Conservation (phyloP, 2,329 filamentous ascomycete genomes). For the Paracoccidioides lutzii region DNA sequence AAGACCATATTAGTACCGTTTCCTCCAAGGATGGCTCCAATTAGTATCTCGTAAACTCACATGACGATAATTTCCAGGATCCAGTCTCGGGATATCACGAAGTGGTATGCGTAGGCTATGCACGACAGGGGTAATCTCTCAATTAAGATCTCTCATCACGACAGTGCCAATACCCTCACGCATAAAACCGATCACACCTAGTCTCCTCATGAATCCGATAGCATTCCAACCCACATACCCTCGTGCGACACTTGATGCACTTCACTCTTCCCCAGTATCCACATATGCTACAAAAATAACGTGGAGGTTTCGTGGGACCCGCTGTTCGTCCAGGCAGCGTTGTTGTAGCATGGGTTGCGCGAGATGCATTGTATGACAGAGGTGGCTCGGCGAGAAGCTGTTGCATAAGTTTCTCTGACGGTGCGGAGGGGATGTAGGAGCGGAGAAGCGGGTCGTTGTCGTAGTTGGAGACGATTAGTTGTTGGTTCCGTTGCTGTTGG, state of each 20-base stretch:
- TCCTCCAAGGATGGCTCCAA: neutral
- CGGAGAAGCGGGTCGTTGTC: slow-evolving; percentile 32
- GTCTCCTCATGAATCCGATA: slow-evolving; percentile 37
- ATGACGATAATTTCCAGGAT: neutral
- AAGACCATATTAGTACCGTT: neutral
- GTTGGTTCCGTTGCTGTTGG: slow-evolving; percentile 8
- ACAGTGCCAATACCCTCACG: neutral
- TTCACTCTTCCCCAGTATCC: slow-evolving; percentile 39
- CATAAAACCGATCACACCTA: slow-evolving; percentile 31
- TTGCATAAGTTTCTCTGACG: slow-evolving; percentile 35
- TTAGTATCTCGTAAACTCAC: neutral
- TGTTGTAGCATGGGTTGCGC: slow-evolving; percentile 31
- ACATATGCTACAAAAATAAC: slow-evolving; percentile 37
- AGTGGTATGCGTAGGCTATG: neutral
- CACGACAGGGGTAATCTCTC: neutral
- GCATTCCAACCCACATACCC: slow-evolving; percentile 37
- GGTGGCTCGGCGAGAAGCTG: slow-evolving; percentile 34
- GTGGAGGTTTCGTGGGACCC: slow-evolving; percentile 18
- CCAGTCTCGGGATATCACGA: neutral
- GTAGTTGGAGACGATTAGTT: slow-evolving; percentile 26
- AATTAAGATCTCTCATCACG: neutral
- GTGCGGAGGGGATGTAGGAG: slow-evolving; percentile 30
- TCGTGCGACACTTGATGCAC: slow-evolving; percentile 35
- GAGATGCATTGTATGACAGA: slow-evolving; percentile 34
- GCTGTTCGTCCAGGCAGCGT: slow-evolving; percentile 5